These are phyloP conservation scores for Picea mariana DNA, from an alignment of 83 land plant species.

Conservation along the genomic window DNA sequence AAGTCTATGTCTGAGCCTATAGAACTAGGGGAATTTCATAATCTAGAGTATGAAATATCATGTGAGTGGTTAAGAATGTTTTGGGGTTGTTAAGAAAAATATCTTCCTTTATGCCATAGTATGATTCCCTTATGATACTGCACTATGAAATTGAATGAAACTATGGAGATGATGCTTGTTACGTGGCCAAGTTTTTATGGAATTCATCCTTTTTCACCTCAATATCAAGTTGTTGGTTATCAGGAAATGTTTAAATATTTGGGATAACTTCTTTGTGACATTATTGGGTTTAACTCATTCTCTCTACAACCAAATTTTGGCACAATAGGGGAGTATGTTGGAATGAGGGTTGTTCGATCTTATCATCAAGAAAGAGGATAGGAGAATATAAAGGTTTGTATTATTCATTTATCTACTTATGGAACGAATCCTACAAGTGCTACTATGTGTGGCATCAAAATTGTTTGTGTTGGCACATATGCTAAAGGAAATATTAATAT, in stretches of 20 bases:
- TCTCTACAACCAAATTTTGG: slow-evolving; percentile 99
- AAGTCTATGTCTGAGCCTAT: too few relatives aligned
- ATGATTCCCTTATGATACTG: slow-evolving; percentile 99
- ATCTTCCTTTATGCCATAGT: slow-evolving; percentile 90
- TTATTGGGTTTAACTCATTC: slow-evolving; percentile 98
- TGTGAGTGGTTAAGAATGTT: too few relatives aligned
- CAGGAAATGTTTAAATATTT: slow-evolving; percentile 97
- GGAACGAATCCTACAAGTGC: slow-evolving; percentile 99
- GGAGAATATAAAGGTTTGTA: slow-evolving; percentile 89
- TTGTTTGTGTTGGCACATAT: slow-evolving; percentile 96
- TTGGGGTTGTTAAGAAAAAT: slow-evolving; percentile 54
- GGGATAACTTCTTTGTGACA: slow-evolving; percentile 82
- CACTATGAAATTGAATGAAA: slow-evolving; percentile 98
- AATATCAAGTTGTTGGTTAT: slow-evolving; percentile 83
- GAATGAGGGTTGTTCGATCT: slow-evolving; percentile 99
- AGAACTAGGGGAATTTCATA: too few relatives aligned
- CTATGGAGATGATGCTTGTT: slow-evolving; percentile 97
- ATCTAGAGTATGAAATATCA: too few relatives aligned
- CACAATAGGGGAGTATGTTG: slow-evolving; percentile 99
- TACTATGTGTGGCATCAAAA: slow-evolving; percentile 99
- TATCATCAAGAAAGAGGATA: slow-evolving; percentile 95
- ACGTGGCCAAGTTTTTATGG: slow-evolving; percentile 91
- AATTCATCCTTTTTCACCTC: slow-evolving; percentile 94
- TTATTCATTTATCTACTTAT: slow-evolving; percentile 96
- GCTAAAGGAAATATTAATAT: slow-evolving; percentile 95